phyloP scores from a whole-genome alignment of 768 basidiomycete genomes.

The Amanita exitialis region DNA sequence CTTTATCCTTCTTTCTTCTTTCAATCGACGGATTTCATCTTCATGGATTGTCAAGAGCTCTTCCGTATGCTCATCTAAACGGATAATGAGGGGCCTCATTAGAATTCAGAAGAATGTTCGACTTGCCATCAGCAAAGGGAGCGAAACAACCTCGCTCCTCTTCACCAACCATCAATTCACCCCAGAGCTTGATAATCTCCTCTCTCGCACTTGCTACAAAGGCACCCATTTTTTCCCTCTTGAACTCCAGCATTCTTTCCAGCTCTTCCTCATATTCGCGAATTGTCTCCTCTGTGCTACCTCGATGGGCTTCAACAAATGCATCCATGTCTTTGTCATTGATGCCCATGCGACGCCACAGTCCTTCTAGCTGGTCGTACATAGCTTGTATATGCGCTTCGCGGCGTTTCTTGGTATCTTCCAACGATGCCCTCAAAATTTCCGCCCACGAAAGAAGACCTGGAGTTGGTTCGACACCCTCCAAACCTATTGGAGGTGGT shows the following conservation, averaged over 20 bases:
- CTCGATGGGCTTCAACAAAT: constrained; percentile 84
- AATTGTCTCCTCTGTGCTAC: constrained; percentile 70
- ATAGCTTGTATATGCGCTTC: constrained; percentile 85
- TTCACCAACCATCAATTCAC: constrained; percentile 77
- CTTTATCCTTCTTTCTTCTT: constrained; percentile 75
- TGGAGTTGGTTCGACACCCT: constrained; percentile 69
- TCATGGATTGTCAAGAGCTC: constrained; percentile 81
- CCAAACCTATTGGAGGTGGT: constrained; percentile 41
- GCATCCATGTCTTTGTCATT: constrained; percentile 73
- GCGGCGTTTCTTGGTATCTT: constrained; percentile 62
- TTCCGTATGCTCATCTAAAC: constrained; percentile 76
- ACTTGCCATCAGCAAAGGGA: constrained; percentile 72
- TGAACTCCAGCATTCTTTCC: constrained; percentile 82
- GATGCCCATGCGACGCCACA: constrained; percentile 85
- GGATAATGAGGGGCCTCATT: background rate
- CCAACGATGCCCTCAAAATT: constrained; percentile 44
- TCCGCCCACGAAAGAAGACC: constrained; percentile 69
- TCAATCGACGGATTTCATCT: constrained; percentile 71
- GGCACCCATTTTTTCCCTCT: constrained; percentile 76
- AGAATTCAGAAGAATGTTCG: background rate
- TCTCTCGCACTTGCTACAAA: constrained; percentile 77
- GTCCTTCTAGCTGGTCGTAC: constrained; percentile 86
- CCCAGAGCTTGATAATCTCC: constrained; percentile 78
- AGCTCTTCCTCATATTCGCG: constrained; percentile 84
- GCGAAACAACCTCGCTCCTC: constrained; percentile 76